Base-by-base conservation (phyloP, 441 rosid genomes). In the Jatropha multifida region DNA sequence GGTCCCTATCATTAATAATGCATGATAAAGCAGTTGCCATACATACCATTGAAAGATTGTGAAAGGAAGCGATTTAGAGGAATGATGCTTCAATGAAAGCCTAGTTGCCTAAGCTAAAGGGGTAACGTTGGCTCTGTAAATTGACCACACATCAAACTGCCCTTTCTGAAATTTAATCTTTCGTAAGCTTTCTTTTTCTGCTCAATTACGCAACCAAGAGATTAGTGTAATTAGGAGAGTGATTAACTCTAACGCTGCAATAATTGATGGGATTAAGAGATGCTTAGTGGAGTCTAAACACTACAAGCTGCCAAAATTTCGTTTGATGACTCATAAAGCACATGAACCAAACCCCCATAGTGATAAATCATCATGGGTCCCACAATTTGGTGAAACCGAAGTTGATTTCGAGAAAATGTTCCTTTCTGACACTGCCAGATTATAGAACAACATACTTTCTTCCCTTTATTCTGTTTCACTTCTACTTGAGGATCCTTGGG, bases 381-480 rank as follows among this genome's bases (percentile, higher is more conserved):
- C 18, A n/a, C 17, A 1, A 2, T 75, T 81, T 74, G 80, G 83
- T 77, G 81, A 83, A 81, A 77, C 71, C 84, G 67, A 88, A 66
- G 82, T 65, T 78, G 90, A 88, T 88, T 32, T 62, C 80, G 1
- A 7, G 54, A 62, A 3, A 65, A 0, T 13, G 55, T 26, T 7
- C 66, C 5, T 17, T 23, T 65, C 84, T 69, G 85, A 74, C 80
- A 70, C 65, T 13, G 26, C 6, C 49, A 1, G 11, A 38, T 56
- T 1, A 32, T n/a, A 56, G 9, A 56, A 56, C 51, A 20, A 8
- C 7, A 0, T 52, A 12, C 56, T n/a, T 46, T 46, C 49, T n/a
- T 3, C 52, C 15, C 23, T 40, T 58, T 8, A 32, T 78, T 58
- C 58, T 9, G 48, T 41, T 38, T 62, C 56, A n/a, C 51, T 52